phyloP scores from a whole-genome alignment of 306 rosid genomes.

The Quercus suber region DNA sequence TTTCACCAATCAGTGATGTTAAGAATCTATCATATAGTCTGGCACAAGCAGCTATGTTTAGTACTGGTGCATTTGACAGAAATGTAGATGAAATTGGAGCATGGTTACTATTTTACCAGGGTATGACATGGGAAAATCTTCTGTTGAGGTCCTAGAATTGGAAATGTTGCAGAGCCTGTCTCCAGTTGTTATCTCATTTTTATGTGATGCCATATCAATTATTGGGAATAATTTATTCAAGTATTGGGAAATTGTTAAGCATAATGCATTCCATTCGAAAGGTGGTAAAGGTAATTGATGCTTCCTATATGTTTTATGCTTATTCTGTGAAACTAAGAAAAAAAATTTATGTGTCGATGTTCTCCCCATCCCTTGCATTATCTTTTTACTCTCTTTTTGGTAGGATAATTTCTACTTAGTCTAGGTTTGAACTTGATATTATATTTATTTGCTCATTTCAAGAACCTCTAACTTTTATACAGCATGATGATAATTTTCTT shows the following conservation, averaged over 20 bases:
- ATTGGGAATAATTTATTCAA: constrained; percentile 73
- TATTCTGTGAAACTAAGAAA: constrained; percentile 3
- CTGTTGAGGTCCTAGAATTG: constrained; percentile 29
- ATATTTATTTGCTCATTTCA: not conserved
- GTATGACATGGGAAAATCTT: constrained; percentile 38
- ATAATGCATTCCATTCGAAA: constrained; percentile 31
- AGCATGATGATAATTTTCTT: not conserved
- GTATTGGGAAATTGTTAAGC: constrained; percentile 62
- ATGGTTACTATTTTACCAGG: constrained; percentile 84
- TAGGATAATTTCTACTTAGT: not conserved
- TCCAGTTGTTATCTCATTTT: constrained; percentile 61
- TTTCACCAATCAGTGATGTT: constrained; percentile 44
- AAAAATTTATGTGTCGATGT: not conserved
- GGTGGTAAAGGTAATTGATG: constrained; percentile 51
- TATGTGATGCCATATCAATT: constrained; percentile 79
- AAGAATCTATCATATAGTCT: constrained; percentile 60
- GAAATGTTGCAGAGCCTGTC: constrained; percentile 52
- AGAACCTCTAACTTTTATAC: not conserved
- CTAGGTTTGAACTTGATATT: not conserved
- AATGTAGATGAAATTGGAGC: constrained; percentile 63
- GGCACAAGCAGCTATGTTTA: constrained; percentile 76
- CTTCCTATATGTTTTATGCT: not conserved
- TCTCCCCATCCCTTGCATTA: not conserved
- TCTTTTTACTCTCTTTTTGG: not conserved
- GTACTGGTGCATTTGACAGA: constrained; percentile 87